These are phyloP conservation scores for Phaffia tasmanica DNA, from an alignment of 768 basidiomycete species.

Conservation along the genomic window DNA sequence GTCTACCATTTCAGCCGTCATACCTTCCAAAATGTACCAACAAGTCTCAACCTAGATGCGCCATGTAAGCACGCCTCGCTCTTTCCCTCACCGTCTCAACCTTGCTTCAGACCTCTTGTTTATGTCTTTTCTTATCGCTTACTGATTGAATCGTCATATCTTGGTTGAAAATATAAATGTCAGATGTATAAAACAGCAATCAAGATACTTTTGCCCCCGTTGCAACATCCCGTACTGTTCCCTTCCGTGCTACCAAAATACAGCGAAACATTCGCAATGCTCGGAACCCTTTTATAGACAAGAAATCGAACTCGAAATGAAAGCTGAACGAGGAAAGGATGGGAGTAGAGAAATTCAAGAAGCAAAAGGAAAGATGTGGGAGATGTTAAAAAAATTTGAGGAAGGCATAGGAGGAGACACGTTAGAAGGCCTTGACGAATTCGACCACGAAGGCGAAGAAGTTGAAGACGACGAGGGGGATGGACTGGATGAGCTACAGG, in stretches of 20 bases:
- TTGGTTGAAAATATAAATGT: not conserved
- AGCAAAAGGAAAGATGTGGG: constrained; percentile 59
- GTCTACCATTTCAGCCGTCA: constrained; percentile 18
- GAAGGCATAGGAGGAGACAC: constrained; percentile 45
- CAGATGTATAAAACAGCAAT: constrained; percentile 28
- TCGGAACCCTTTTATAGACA: constrained; percentile 73
- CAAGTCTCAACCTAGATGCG: constrained; percentile 11
- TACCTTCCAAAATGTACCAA: constrained; percentile 7
- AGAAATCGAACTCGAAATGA: constrained; percentile 57
- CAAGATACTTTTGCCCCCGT: constrained; percentile 68
- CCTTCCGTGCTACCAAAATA: constrained; percentile 48
- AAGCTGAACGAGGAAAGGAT: constrained; percentile 40
- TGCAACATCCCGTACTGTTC: constrained; percentile 78
- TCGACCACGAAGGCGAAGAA: constrained; percentile 38
- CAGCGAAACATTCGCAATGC: constrained; percentile 56
- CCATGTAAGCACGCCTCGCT: not conserved
- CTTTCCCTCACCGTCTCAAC: not conserved
- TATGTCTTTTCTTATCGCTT: not conserved
- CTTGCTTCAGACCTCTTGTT: not conserved
- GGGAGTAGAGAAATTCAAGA: constrained; percentile 39
- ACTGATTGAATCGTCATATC: not conserved
- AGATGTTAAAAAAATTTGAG: constrained; percentile 60
- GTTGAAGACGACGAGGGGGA: constrained; percentile 36
- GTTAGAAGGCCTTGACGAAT: constrained; percentile 6
- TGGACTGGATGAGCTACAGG: constrained; percentile 27